These are phyloP conservation scores for Cinnamomum micranthum DNA, from an alignment of 164 flowering plant genomes.

Conservation along the genomic window DNA sequence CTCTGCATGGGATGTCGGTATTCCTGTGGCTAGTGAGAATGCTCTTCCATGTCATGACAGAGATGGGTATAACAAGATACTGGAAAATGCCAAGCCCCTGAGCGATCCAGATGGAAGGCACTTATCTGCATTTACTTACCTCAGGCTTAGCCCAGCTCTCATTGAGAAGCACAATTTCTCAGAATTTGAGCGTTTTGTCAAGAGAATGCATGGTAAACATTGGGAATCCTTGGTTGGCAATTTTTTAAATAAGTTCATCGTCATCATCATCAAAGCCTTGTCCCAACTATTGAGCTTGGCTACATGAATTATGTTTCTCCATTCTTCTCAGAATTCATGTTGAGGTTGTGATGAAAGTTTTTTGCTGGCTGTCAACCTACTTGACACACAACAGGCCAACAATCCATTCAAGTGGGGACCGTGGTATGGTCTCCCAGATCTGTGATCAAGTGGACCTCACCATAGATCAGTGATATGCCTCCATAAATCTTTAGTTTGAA, in stretches of 20 bases:
- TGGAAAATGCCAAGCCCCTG: conserved; percentile 70
- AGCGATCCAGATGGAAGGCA: conserved; percentile 85
- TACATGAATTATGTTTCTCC: too few species aligned
- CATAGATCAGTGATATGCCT: too few species aligned
- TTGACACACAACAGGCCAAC: too few species aligned
- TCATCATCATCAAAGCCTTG: too few species aligned
- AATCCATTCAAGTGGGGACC: too few species aligned
- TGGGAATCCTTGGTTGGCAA: not conserved
- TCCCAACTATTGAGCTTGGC: too few species aligned
- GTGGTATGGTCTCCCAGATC: too few species aligned
- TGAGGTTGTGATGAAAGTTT: too few species aligned
- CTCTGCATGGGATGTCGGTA: conserved; percentile 82
- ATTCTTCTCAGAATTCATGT: too few species aligned
- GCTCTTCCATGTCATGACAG: conserved; percentile 67
- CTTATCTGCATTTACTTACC: conserved; percentile 68
- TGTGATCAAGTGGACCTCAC: too few species aligned
- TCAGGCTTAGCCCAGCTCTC: conserved; percentile 55
- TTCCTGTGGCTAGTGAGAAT: conserved; percentile 70
- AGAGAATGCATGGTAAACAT: conserved; percentile 82
- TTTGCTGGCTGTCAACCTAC: too few species aligned
- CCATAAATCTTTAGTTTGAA: too few species aligned
- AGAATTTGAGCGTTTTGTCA: conserved; percentile 82
- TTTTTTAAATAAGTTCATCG: not conserved
- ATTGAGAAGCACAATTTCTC: conserved; percentile 60
- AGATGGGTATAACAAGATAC: conserved; percentile 67